phyloP scores from a whole-genome alignment of 148 eudicot species.

The Chenopodium quinoa region DNA sequence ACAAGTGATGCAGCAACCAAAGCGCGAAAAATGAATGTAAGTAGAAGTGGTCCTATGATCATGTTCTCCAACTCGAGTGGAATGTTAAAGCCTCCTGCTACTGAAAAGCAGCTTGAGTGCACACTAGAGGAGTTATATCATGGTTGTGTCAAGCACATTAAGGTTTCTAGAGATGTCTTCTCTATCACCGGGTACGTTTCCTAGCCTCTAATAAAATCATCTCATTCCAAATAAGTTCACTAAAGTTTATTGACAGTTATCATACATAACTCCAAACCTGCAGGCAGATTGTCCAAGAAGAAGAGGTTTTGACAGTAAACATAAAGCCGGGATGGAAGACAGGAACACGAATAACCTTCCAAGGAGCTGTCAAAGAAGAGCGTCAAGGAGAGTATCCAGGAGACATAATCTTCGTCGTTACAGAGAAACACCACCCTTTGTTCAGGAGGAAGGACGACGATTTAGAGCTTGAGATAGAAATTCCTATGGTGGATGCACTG shows the following conservation, averaged over 20 bases:
- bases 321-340: conserved; percentile 68
- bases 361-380: conserved; percentile 34
- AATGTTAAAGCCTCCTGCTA: conserved; percentile 38
- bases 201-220: neutral
- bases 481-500: conserved; percentile 50
- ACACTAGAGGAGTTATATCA: conserved; percentile 65
- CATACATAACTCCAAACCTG: neutral
- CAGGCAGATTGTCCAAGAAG: conserved; percentile 46
- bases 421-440: conserved; percentile 45
- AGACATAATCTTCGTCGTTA: conserved; percentile 42
- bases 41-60: conserved; percentile 27
- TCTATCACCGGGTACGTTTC: conserved; percentile 40
- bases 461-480: conserved; percentile 40
- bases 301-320: conserved; percentile 47
- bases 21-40: neutral
- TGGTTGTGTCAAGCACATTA: conserved; percentile 58
- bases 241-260: neutral
- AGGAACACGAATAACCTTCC: conserved; percentile 63
- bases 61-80: conserved; percentile 54
- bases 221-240: neutral
- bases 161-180: conserved; percentile 40
- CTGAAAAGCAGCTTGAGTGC: conserved; percentile 51
- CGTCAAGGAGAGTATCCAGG: conserved; percentile 31
- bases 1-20: neutral
- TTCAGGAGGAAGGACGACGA: conserved; percentile 48